These are phyloP conservation scores for Yamadazyma trypodendri DNA, from an alignment of 1,139 yeast species.

Conservation along the genomic window DNA sequence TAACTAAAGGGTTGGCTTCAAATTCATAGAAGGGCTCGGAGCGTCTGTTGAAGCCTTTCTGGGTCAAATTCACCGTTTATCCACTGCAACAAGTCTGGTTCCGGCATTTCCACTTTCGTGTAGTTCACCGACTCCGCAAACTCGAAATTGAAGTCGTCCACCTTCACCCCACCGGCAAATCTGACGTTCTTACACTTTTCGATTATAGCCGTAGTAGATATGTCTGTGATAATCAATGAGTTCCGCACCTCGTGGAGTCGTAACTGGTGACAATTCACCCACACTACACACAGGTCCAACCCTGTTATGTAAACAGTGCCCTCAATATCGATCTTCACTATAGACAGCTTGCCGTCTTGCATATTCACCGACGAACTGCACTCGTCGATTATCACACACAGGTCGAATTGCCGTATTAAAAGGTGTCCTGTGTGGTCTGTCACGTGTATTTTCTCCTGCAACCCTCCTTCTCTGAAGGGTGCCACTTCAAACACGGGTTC, in stretches of 20 bases:
- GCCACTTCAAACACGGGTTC: constrained; percentile 3
- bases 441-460: constrained; percentile 7
- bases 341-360: constrained; percentile 18
- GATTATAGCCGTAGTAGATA: constrained; percentile 28
- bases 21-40: not conserved
- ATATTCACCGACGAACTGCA: constrained; percentile 25
- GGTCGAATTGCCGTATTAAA: constrained; percentile 14
- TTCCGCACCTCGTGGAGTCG: constrained; percentile 32
- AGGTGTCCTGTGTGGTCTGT: constrained; percentile 16
- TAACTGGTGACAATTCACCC: constrained; percentile 39
- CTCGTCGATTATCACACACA: constrained; percentile 13
- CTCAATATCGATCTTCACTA: constrained; percentile 20
- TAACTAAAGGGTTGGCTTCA: too few relatives aligned
- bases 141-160: constrained; percentile 15
- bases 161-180: constrained; percentile 8
- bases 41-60: not conserved
- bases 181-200: constrained; percentile 27
- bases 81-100: not conserved
- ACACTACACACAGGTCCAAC: constrained; percentile 22
- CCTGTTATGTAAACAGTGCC: constrained; percentile 36
- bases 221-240: constrained; percentile 22
- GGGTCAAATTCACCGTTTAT: not conserved
- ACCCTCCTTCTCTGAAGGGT: constrained; percentile 6
- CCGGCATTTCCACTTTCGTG: not conserved
- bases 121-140: constrained; percentile 8